These are phyloP conservation scores for Vanrija pseudolonga DNA, from an alignment of 1,284 basidiomycete genomes.

Conservation along the genomic window DNA sequence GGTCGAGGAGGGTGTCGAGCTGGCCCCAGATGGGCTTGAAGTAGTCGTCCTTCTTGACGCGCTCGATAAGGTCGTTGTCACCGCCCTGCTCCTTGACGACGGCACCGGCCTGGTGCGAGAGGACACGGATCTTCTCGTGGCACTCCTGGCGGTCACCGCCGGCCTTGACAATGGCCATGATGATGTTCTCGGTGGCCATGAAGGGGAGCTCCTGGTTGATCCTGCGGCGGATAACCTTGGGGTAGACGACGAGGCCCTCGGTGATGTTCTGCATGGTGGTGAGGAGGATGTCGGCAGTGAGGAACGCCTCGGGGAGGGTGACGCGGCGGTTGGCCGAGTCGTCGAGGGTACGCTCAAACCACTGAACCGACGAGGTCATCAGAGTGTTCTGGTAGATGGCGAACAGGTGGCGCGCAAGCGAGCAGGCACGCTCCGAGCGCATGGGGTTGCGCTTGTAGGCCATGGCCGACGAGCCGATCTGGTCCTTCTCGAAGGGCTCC, in stretches of 20 bases:
- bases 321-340: conserved; percentile 97
- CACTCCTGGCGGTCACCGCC: conserved; percentile 96
- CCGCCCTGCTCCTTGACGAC: conserved; percentile 94
- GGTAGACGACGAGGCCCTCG: conserved; percentile 97
- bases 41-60: conserved; percentile 66
- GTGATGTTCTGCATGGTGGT: conserved; percentile 94
- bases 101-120: conserved; percentile 92
- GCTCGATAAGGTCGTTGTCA: conserved; percentile 93
- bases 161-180: conserved; percentile 95
- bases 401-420: conserved; percentile 88
- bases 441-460: conserved; percentile 99
- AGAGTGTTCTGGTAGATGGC: conserved; percentile 87
- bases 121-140: conserved; percentile 90
- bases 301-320: conserved; percentile 92
- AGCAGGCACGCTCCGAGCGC: conserved; percentile 97
- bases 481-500: conserved; percentile 98
- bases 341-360: conserved; percentile 95
- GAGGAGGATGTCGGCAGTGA: conserved; percentile 94
- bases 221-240: conserved; percentile 85
- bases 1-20: conserved; percentile 62
- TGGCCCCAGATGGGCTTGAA: conserved; percentile 57
- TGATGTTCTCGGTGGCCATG: conserved; percentile 99
- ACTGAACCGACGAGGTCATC: conserved; percentile 87
- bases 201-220: conserved; percentile 95
- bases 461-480: conserved; percentile 96